Base-by-base conservation (phyloP, 116 monocot genomes). In the Phalaenopsis hybrid region DNA sequence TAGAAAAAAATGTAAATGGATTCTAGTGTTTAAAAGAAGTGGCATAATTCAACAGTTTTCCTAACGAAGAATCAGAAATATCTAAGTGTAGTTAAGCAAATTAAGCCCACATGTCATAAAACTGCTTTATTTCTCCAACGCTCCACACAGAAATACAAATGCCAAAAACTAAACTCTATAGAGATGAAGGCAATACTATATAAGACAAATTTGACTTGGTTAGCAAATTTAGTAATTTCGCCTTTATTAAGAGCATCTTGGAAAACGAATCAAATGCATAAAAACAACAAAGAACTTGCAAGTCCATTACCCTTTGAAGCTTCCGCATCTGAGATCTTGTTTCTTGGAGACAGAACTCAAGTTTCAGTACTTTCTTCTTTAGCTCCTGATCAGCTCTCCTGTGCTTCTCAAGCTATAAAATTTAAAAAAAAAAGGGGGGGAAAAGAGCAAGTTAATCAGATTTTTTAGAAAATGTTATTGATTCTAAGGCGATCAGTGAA, bases 301-400 rank as follows among this genome's bases (percentile, higher is more conserved):
- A 37, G 52, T 72, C 2, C 77, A 79, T 68, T 94, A 96, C 96
- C 91, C 93, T 93, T 74, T 95, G 95, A 85, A 95, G 87, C 80
- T 93, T 99, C 79, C 95, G 81, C 52, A 89, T 93, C 23, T 99
- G 99, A 1, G 87, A 76, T 37, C 93, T 89, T 57, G 92, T 81
- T 80, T 99, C 99, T 58, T 99, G 99, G 17, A 99, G 90, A 83
- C 99, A 95, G 70, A 93, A 99, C 81, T 99, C 99, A 50, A 99
- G 86, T 83, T 99, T 99, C 20, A 95, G 15, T 43, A 99, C 89
- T 74, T 90, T 93, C 89, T 99, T 99, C 61, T 95, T 99, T 79
- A 99, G 78, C 78, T 99, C 99, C 78, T 95, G 99, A 73, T 99
- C 95, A 48, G 87, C 86, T 72, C 92, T 92, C 10, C 75, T 81